phyloP scores from a whole-genome alignment of 2,329 filamentous ascomycete genomes.

The Diaporthe sp. region DNA sequence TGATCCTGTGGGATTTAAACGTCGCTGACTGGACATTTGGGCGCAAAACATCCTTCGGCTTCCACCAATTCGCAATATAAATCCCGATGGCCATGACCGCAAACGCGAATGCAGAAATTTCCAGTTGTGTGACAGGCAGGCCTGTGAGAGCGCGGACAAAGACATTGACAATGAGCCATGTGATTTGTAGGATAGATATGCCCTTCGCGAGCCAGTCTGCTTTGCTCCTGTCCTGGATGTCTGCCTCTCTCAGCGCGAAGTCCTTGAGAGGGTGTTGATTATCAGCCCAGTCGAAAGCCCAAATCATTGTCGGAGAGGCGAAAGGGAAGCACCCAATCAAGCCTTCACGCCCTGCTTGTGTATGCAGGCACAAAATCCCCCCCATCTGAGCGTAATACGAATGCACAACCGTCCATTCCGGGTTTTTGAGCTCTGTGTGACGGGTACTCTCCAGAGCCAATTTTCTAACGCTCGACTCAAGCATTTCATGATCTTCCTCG shows the following conservation, averaged over 20 bases:
- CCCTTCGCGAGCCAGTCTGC: constrained; percentile 1
- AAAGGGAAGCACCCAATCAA: neutral
- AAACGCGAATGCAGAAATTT: neutral
- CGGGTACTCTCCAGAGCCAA: no score
- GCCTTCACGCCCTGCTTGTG: neutral
- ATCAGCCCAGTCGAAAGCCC: neutral
- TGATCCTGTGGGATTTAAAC: neutral
- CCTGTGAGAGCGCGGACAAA: neutral
- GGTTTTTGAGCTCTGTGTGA: neutral
- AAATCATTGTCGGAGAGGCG: neutral
- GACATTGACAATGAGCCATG: neutral
- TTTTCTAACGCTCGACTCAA: no score
- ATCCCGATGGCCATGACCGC: neutral
- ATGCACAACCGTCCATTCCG: neutral
- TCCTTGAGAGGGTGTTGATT: neutral
- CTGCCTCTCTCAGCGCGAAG: neutral
- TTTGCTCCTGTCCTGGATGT: neutral
- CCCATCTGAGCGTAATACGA: neutral
- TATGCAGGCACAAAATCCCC: neutral
- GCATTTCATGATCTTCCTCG: neutral
- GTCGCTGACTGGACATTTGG: neutral
- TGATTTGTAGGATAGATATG: neutral
- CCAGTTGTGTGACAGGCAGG: neutral
- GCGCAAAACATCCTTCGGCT: neutral
- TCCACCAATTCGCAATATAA: neutral